Percentiles rank a stretch among this genome's conserved stretches.
These are phyloP conservation scores for Jatropha podagrica DNA, from an alignment of 441 rosid species.

Conservation along the genomic window DNA sequence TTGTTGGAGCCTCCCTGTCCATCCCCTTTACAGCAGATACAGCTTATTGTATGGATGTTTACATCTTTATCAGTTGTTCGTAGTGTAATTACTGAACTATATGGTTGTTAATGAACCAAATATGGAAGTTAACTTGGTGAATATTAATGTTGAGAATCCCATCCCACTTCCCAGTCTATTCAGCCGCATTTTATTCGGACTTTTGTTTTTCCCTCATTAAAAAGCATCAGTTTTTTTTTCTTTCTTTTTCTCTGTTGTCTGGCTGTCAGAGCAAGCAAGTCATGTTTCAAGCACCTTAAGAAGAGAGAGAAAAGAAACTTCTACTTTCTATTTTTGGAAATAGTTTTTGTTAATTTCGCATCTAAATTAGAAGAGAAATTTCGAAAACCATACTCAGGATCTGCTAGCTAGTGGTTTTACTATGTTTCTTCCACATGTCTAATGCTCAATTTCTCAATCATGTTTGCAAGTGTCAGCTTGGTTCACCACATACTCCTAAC, in stretches of 20 bases:
- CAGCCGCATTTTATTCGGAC: neutral
- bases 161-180: neutral
- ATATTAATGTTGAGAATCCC: neutral
- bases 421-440: neutral
- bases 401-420: neutral
- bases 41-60: neutral
- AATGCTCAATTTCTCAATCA: neutral
- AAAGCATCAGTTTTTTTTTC: neutral
- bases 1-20: neutral
- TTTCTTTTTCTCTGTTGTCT: neutral
- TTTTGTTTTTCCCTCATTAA: neutral
- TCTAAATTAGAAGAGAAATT: neutral
- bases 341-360: neutral
- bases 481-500: neutral
- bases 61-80: neutral
- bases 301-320: neutral
- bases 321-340: neutral
- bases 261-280: neutral
- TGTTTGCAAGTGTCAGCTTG: neutral
- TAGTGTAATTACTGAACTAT: neutral
- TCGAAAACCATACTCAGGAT: neutral
- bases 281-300: neutral
- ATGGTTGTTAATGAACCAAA: neutral
- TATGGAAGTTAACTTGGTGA: neutral
- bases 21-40: neutral